Percentiles rank a stretch among this genome's conserved stretches.
phyloP scores from a whole-genome alignment of 75 land plant genomes.

The Picea glauca region DNA sequence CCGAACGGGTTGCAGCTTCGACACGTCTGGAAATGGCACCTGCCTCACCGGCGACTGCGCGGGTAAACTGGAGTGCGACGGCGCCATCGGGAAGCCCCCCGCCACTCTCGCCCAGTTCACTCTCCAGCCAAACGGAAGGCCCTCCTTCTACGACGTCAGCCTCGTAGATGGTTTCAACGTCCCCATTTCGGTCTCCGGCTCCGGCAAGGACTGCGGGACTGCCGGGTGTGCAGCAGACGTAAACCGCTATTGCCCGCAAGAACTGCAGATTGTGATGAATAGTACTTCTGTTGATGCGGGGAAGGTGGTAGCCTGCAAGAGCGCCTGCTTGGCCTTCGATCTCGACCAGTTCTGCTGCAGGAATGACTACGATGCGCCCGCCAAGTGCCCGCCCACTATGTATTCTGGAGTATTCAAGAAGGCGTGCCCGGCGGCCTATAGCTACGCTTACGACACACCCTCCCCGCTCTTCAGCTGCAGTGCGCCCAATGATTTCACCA shows the following conservation, averaged over 20 bases:
- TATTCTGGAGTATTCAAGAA: conserved; percentile 27
- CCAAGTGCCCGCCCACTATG: conserved; percentile 21
- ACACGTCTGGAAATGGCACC: conserved; percentile 14
- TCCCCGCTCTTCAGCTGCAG: conserved; percentile 27
- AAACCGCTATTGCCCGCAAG: conserved; percentile 24
- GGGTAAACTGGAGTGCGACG: conserved; percentile 26
- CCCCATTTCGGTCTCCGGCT: conserved; percentile 25
- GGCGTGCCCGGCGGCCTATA: conserved; percentile 39
- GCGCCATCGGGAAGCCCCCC: conserved; percentile 34
- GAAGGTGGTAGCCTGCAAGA: conserved; percentile 26
- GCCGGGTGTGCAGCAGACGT: conserved; percentile 31
- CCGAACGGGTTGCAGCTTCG: conserved; percentile 39
- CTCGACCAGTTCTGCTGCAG: conserved; percentile 29
- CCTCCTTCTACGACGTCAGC: conserved; percentile 38
- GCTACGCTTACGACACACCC: conserved; percentile 40
- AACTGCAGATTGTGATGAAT: conserved; percentile 18
- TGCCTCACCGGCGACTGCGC: conserved; percentile 42
- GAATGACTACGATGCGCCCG: conserved; percentile 9
- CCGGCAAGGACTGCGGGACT: conserved; percentile 19
- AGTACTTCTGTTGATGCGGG: not conserved
- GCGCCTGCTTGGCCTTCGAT: conserved; percentile 29
- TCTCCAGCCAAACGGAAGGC: conserved; percentile 12
- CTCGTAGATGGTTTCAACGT: conserved; percentile 51
- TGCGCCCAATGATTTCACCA: not conserved
- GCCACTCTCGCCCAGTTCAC: conserved; percentile 42